Conservation (phyloP, 1,139 yeast genomes). For the Blastobotrys apis region DNA sequence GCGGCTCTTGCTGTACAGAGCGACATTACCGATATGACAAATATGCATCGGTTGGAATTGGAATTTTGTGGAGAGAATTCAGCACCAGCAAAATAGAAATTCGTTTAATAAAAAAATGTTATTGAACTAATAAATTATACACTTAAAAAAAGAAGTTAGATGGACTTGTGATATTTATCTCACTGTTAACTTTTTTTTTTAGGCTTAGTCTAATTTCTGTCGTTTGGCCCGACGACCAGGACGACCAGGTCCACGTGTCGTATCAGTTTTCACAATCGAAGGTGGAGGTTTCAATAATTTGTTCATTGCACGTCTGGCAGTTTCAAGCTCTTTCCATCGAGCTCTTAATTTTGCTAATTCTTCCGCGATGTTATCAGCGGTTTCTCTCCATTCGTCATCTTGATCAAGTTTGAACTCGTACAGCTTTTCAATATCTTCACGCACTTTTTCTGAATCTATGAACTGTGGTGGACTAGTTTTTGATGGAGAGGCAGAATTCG, state of each 20-base stretch:
- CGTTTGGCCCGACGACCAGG: constrained; percentile 12
- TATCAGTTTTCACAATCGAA: background rate
- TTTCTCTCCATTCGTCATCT: constrained; percentile 26
- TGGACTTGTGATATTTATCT: too few relatives aligned
- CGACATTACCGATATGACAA: too few relatives aligned
- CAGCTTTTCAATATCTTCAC: constrained; percentile 18
- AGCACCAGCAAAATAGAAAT: too few relatives aligned
- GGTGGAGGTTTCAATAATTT: constrained; percentile 1
- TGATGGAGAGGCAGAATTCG: background rate
- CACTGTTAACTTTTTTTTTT: too few relatives aligned
- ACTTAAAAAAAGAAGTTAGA: too few relatives aligned
- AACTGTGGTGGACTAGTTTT: constrained; percentile 5
- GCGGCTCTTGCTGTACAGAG: too few relatives aligned
- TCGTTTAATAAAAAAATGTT: too few relatives aligned
- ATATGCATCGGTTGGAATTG: too few relatives aligned
- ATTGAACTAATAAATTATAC: too few relatives aligned
- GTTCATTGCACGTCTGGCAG: constrained; percentile 13
- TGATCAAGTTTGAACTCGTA: constrained; percentile 20
- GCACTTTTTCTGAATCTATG: constrained; percentile 16
- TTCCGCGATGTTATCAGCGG: constrained; percentile 22
- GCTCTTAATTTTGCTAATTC: constrained; percentile 19
- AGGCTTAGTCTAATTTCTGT: constrained; percentile 7
- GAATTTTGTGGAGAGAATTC: too few relatives aligned
- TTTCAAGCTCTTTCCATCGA: constrained; percentile 24
- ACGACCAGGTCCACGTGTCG: constrained; percentile 7